A percentile compares a stretch with the other conserved stretches of the same genome.
Evolutionary conservation across 345 rosid species (phyloP).

Genomic region (Melastoma malabathricum): DNA sequence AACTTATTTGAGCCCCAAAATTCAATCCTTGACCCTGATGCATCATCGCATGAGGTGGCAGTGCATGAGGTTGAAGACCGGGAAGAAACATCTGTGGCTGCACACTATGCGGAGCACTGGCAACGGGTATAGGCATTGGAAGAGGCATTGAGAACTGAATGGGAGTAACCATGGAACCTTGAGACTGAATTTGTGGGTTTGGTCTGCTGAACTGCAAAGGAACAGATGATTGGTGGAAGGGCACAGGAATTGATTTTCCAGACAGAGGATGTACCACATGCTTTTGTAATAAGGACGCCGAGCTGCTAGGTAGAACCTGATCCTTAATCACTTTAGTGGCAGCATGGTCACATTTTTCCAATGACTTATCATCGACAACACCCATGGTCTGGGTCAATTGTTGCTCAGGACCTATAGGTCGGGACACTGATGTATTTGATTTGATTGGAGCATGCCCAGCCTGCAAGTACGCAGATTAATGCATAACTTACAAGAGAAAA

Average conservation of each 20-base stretch:
- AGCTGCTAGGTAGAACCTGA: conserved; percentile 32
- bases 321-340: conserved; percentile 41
- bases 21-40: conserved; percentile 74
- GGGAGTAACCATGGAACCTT: conserved; percentile 36
- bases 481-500: no score
- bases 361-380: conserved; percentile 32
- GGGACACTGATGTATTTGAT: conserved; percentile 39
- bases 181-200: conserved; percentile 64
- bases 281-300: conserved; percentile 43
- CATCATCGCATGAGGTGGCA: conserved; percentile 73
- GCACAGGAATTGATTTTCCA: conserved; percentile 54
- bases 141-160: conserved; percentile 48
- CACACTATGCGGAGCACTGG: conserved; percentile 51
- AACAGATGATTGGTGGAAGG: conserved; percentile 55
- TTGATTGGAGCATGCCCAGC: conserved; percentile 45
- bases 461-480: conserved; percentile 26
- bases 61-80: conserved; percentile 53
- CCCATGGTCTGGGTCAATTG: conserved; percentile 29
- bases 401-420: conserved; percentile 38
- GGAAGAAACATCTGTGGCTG: conserved; percentile 59
- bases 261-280: conserved; percentile 36
- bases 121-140: conserved; percentile 55
- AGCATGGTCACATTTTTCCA: conserved; percentile 28
- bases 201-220: conserved; percentile 63
- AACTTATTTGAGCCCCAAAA: conserved; percentile 50